Conservation (phyloP, 495 filamentous ascomycete species). For the Talaromyces wortmannii region DNA sequence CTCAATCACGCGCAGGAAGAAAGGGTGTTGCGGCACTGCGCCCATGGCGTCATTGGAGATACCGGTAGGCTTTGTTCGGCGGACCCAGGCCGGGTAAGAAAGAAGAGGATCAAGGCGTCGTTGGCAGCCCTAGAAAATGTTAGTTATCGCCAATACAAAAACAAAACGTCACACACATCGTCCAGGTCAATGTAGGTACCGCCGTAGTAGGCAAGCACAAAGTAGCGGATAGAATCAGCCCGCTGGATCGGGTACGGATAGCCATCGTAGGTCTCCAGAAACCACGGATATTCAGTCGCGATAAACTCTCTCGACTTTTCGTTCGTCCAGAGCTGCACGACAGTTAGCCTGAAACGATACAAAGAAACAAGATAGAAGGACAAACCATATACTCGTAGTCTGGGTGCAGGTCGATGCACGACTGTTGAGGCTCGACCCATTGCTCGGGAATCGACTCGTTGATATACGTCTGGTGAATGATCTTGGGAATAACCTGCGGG, state of each 20-base stretch:
- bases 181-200: slow-evolving; percentile 89
- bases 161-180: slow-evolving; percentile 51
- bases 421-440: slow-evolving; percentile 67
- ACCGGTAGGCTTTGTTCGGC: slow-evolving; percentile 72
- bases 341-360: slow-evolving; percentile 9
- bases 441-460: slow-evolving; percentile 68
- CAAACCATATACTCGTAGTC: slow-evolving; percentile 77
- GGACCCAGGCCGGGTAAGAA: slow-evolving; percentile 75
- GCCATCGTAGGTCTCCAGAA: slow-evolving; percentile 73
- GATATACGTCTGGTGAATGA: slow-evolving; percentile 84
- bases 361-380: not conserved
- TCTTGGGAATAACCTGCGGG: slow-evolving; percentile 73
- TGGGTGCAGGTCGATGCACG: slow-evolving; percentile 66
- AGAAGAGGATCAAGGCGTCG: slow-evolving; percentile 74
- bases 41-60: slow-evolving; percentile 91
- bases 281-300: slow-evolving; percentile 74
- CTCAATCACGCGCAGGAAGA: slow-evolving; percentile 70
- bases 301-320: slow-evolving; percentile 70
- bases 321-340: slow-evolving; percentile 76
- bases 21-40: slow-evolving; percentile 71
- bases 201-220: slow-evolving; percentile 75
- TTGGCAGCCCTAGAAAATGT: slow-evolving; percentile 60
- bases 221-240: slow-evolving; percentile 84
- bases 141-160: not conserved
- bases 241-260: slow-evolving; percentile 81